Evolutionary conservation across 2,329 filamentous ascomycete species (phyloP), one percentile per base, ranked within the genome.

Genomic region (Stemphylium vesicarium): DNA sequence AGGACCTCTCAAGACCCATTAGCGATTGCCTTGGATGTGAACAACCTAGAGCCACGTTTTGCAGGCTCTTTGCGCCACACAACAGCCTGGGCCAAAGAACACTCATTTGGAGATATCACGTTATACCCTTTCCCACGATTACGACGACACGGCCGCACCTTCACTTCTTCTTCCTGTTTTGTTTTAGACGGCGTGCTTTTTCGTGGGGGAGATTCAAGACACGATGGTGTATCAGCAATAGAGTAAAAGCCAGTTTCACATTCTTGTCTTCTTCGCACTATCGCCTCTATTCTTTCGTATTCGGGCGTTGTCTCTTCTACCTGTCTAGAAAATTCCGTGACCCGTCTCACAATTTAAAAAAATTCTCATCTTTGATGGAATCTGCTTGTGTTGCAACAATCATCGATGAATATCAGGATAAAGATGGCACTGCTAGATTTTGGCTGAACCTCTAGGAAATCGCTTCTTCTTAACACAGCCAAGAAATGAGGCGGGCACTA

Each of bases 71-170:
- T 29, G 9, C 41, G 12, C 8, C 29, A 15, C 16, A 29, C 3
- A n/a, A 15, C 20, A 13, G 6, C 40, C 40, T 29, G 31, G 42
- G 16, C 18, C 18, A 2, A 32, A 35, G 13, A 36, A 40, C 43
- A 13, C 29, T 35, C 40, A 13, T 36, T 18, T 41, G 1, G 26
- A 33, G 20, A 41, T 31, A 41, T 48, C 38, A 41, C 18, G 24
- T 52, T 53, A 56, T 56, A 56, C 49, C 53, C 35, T 8, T 22
- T 36, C 18, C 15, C 42, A 32, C 26, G 26, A 40, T 39, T 15
- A 56, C 18, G 49, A 56, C 35, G 53, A 45, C 16, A 53, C 43
- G 49, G 24, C 48, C 13, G 22, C 2, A 44, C 11, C 20, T 41
- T 7, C 26, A 29, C 41, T n/a, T n/a, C 2, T n/a, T 43, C 32